Evolutionary conservation across 2,329 filamentous ascomycete species (phyloP), one percentile per base, ranked within the genome.

Genomic region (Pseudogymnoascus sp.): DNA sequence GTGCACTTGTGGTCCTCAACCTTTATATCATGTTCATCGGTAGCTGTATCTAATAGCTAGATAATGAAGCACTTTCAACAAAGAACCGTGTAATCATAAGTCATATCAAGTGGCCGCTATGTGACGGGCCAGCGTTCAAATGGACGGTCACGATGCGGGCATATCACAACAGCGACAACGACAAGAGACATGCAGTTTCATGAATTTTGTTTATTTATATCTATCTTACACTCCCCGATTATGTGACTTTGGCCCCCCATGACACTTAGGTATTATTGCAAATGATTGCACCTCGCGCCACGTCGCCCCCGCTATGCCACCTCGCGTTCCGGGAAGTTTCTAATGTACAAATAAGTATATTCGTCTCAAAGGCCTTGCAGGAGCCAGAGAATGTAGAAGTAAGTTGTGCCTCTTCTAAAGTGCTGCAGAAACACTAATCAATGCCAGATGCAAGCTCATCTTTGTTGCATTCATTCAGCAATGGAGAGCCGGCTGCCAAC

Each of bases 171-270:
- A 12, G 4, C 28, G 4, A 30, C 43, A 54, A 18, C 28, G 5
- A 50, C 43, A 54, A 32, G 18, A 11, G n/a, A 12, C n/a, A 32
- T 14, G 30, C 25, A 14, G 2, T 32, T 18, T 5, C 8, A 54
- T 32, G 8, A 32, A 12, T 18, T 54, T 54, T 54, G 8, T 54
- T 32, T 54, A 54, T 54, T 50, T 16, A 32, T 18, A 54, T 54
- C n/a, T 54, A 54, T 30, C 43, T 4, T 54, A 54, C 43, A 54
- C 43, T 32, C 43, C 43, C 43, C 43, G 6, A 54, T 54, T 54
- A 54, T 54, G 43, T 54, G 43, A 54, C 28, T 54, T 54, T 8
- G 28, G 43, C 43, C 30, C 43, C 43, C 25, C 41, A 28, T n/a
- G 28, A 28, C 43, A 28, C 16, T 1, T 4, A 30, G 43, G 43